Percentiles rank a stretch among this genome's conserved stretches.
Conservation (phyloP, 2,329 filamentous ascomycete genomes). For the Metarhizium guizhouense region DNA sequence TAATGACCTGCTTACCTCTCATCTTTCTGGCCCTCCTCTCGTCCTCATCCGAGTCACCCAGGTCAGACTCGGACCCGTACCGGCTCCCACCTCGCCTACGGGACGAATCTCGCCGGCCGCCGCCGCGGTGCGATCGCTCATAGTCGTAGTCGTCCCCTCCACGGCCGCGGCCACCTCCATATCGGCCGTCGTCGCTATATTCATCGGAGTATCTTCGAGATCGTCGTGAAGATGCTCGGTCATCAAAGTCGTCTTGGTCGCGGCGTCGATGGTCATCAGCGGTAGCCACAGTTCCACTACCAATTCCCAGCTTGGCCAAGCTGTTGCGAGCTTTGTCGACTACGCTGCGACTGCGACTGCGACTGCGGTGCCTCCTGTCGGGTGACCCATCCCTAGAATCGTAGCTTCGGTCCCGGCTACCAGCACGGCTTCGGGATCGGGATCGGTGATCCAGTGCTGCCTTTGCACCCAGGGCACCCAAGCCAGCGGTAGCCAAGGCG, state of each 20-base stretch:
- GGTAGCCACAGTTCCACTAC: constrained; percentile 31
- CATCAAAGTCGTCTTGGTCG: constrained; percentile 36
- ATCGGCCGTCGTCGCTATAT: constrained; percentile 37
- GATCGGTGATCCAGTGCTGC: constrained; percentile 45
- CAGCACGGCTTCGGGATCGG: constrained; percentile 42
- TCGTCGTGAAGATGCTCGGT: constrained; percentile 29
- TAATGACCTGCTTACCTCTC: constrained; percentile 54
- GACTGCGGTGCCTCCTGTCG: constrained; percentile 36
- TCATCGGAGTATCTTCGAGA: constrained; percentile 32
- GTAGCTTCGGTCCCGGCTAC: constrained; percentile 35
- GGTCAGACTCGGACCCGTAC: constrained; percentile 43
- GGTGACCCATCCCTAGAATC: constrained; percentile 35
- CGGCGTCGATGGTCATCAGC: constrained; percentile 29
- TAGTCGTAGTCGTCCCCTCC: constrained; percentile 38
- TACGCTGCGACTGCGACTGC: constrained; percentile 49
- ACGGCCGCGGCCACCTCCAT: constrained; percentile 18
- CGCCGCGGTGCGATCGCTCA: constrained; percentile 32
- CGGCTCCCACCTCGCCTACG: constrained; percentile 27
- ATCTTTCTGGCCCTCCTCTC: constrained; percentile 45
- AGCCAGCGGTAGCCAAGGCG: constrained; percentile 52
- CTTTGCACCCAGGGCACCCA: constrained; percentile 53
- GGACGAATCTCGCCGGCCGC: constrained; percentile 26
- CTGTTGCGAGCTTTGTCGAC: constrained; percentile 53
- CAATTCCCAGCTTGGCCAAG: constrained; percentile 53
- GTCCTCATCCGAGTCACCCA: constrained; percentile 50